A percentile compares a stretch with the other conserved stretches of the same genome.
These are phyloP conservation scores for Scheffersomyces coipomensis DNA, from an alignment of 805 yeast species.

Conservation along the genomic window DNA sequence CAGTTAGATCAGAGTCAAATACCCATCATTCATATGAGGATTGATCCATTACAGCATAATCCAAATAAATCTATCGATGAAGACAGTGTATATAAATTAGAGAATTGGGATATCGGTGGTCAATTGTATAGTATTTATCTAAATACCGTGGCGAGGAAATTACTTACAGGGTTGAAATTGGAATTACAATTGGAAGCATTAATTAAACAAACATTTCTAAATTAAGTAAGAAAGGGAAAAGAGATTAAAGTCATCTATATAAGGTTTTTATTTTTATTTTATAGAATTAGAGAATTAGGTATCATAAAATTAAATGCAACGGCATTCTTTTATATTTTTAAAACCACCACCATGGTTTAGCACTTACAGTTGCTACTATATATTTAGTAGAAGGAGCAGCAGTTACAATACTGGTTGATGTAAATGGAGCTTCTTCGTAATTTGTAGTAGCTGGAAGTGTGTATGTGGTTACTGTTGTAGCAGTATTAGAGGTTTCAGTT, in stretches of 20 bases:
- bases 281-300: too few relatives aligned
- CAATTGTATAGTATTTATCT: slow-evolving; percentile 18
- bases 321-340: too few relatives aligned
- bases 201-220: not conserved
- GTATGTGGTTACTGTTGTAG: slow-evolving; percentile 3
- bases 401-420: slow-evolving; percentile 2
- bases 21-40: slow-evolving; percentile 45
- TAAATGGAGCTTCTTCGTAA: too few relatives aligned
- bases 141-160: slow-evolving; percentile 17
- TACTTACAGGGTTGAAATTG: slow-evolving; percentile 24
- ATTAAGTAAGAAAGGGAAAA: too few relatives aligned
- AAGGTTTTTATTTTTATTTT: too few relatives aligned
- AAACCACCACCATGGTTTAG: not conserved
- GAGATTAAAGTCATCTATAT: too few relatives aligned
- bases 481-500: slow-evolving; percentile 1
- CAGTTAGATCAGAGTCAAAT: slow-evolving; percentile 44
- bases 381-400: not conserved
- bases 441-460: not conserved
- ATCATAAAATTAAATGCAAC: too few relatives aligned
- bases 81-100: slow-evolving; percentile 29
- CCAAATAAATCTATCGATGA: slow-evolving; percentile 11
- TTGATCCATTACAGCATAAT: slow-evolving; percentile 29
- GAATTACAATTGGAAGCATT: slow-evolving; percentile 19
- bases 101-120: slow-evolving; percentile 43
- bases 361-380: not conserved